Evolutionary conservation across 2,329 filamentous ascomycete species (phyloP).

Genomic region (Calycina herbarum): DNA sequence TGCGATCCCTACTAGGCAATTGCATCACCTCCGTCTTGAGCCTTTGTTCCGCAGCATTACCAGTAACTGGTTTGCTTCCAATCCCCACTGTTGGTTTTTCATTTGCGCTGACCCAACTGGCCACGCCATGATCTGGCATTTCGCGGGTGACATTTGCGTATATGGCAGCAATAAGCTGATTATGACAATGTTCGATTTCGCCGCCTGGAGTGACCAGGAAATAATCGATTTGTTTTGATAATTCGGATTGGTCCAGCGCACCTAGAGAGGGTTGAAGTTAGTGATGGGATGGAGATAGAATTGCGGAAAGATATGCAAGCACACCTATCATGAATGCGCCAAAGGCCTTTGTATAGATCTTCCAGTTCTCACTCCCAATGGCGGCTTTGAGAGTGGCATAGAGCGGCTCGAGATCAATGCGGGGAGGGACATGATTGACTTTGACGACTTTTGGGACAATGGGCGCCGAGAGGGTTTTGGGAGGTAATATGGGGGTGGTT

Average conservation of each 20-base stretch:
- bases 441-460: conserved; percentile 51
- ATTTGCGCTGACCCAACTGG: conserved; percentile 71
- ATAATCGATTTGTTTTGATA: conserved; percentile 58
- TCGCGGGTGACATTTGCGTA: conserved; percentile 70
- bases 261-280: conserved; percentile 46
- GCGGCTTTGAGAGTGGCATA: conserved; percentile 61
- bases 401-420: conserved; percentile 66
- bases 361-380: conserved; percentile 62
- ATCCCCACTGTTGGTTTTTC: conserved; percentile 61
- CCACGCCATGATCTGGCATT: conserved; percentile 66
- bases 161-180: conserved; percentile 66
- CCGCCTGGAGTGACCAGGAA: conserved; percentile 54
- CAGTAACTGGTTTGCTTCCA: conserved; percentile 61
- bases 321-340: conserved; percentile 64
- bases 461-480: conserved; percentile 57
- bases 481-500: conserved; percentile 58
- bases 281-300: conserved; percentile 18
- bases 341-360: conserved; percentile 61
- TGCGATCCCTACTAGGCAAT: conserved; percentile 63
- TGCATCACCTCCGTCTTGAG: conserved; percentile 72
- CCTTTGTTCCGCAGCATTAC: conserved; percentile 64
- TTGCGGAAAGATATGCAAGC: conserved; percentile 13
- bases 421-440: conserved; percentile 62
- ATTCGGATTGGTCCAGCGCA: conserved; percentile 62
- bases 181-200: conserved; percentile 64